A percentile compares a stretch with the other conserved stretches of the same genome.
Conservation (phyloP, 768 basidiomycete genomes). For the Amanita rubescens region DNA sequence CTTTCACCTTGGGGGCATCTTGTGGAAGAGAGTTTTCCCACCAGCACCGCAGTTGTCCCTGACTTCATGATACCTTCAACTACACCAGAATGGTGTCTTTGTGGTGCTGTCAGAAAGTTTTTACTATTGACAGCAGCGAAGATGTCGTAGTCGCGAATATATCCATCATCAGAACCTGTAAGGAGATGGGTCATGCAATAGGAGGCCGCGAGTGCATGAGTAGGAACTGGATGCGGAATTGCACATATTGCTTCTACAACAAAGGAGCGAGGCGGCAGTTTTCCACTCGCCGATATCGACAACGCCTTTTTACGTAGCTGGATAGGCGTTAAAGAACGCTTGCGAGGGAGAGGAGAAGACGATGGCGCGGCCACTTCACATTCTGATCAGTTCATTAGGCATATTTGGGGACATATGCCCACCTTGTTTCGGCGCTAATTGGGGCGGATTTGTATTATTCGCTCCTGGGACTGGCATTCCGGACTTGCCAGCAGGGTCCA, state of each 20-base stretch:
- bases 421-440: background rate
- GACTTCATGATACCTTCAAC: conserved; percentile 91
- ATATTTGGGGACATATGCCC: background rate
- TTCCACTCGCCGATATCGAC: conserved; percentile 22
- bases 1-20: conserved; percentile 22
- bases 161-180: conserved; percentile 91
- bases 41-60: conserved; percentile 80
- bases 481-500: conserved; percentile 20
- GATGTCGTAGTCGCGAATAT: conserved; percentile 88
- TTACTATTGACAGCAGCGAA: conserved; percentile 86
- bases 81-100: conserved; percentile 81
- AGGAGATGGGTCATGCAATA: conserved; percentile 82
- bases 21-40: conserved; percentile 68
- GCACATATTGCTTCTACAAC: conserved; percentile 89
- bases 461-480: conserved; percentile 12
- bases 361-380: conserved; percentile 7
- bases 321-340: conserved; percentile 47
- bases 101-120: conserved; percentile 79
- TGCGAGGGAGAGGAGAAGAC: conserved; percentile 24
- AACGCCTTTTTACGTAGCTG: conserved; percentile 43
- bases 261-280: conserved; percentile 49
- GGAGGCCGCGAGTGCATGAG: conserved; percentile 82
- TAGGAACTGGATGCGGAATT: conserved; percentile 82
- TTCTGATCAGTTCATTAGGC: background rate
- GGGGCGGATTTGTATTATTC: conserved; percentile 8